Conservation (phyloP, 2,329 filamentous ascomycete species). For the Epichloe aotearoae region DNA sequence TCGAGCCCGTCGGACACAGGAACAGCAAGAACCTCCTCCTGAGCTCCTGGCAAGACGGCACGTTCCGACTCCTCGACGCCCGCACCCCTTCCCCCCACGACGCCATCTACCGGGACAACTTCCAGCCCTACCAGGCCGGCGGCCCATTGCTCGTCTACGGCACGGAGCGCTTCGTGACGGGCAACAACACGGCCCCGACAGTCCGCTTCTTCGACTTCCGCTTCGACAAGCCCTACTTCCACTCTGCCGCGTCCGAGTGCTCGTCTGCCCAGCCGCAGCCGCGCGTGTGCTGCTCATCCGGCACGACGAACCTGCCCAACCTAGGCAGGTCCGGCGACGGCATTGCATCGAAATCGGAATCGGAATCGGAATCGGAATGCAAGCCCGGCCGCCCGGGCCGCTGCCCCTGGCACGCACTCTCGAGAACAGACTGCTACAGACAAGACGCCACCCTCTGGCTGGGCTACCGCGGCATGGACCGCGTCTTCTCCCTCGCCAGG, state of each 20-base stretch:
- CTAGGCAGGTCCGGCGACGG: background rate
- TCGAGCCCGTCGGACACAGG: conserved; percentile 29
- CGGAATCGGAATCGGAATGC: conserved; percentile 16
- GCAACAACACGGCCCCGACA: conserved; percentile 28
- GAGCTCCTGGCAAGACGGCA: conserved; percentile 41
- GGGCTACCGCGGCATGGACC: conserved; percentile 17
- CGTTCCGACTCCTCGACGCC: conserved; percentile 35
- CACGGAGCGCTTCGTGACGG: conserved; percentile 36
- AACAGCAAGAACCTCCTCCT: conserved; percentile 30
- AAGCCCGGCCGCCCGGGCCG: conserved; percentile 16
- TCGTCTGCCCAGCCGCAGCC: conserved; percentile 9
- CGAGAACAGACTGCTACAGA: conserved; percentile 29
- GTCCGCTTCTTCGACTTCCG: conserved; percentile 43
- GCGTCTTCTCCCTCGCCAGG: conserved; percentile 34
- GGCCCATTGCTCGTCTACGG: conserved; percentile 37
- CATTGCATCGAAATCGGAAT: conserved; percentile 16
- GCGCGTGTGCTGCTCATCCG: background rate
- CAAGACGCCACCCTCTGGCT: conserved; percentile 37
- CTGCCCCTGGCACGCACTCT: conserved; percentile 37
- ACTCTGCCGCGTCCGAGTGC: conserved; percentile 36
- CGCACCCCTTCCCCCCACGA: conserved; percentile 34
- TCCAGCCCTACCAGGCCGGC: conserved; percentile 31
- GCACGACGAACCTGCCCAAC: background rate
- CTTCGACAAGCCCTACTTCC: conserved; percentile 32
- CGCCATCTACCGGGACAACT: conserved; percentile 38